Base-by-base conservation (phyloP, 345 rosid genomes). In the Aquilaria malaccensis region DNA sequence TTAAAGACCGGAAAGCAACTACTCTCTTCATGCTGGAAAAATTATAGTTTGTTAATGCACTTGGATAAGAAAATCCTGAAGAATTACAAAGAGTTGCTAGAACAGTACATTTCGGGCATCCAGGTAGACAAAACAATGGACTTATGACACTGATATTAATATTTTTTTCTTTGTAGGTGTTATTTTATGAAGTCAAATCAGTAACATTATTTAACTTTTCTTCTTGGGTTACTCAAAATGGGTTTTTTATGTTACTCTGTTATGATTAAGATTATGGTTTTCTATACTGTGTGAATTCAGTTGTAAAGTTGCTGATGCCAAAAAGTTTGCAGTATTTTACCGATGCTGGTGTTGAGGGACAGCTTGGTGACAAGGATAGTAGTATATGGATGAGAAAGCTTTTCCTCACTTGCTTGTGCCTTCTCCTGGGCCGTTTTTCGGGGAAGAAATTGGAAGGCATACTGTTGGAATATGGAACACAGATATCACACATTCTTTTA, bases 11-110 rank as follows among this genome's bases (percentile, higher is more conserved):
- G 89, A 66, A 79, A 80, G 57, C 71, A 75, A 41, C 79, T 92
- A 53, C 81, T 92, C 58, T 86, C 85, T 72, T 88, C 96, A 47
- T 88, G 96, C 66, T 92, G 98, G 98, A 88, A 83, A 81, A 88
- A 88, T 67, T 92, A 80, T 61, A 62, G 90, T 66, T 52, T 68
- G 68, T 75, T 92, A 50, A 72, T 88, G 74, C 87, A 77, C 76
- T 66, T 92, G 75, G 95, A 86, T 77, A 79, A 50, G 51, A 83
- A 76, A 48, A 80, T 83, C 69, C 67, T 74, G 60, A 75, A 73
- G 85, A 68, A 47, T 65, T 78, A 77, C 71, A 82, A 76, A 69
- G 95, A 85, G 66, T 69, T 80, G 74, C 66, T 92, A 74, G 83
- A 86, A 62, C 87, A 82, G 71, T 92, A 83, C 71, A 54, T 88